These are phyloP conservation scores for Phragmites australis DNA, from an alignment of 176 grass and related monocot genomes.

Conservation along the genomic window DNA sequence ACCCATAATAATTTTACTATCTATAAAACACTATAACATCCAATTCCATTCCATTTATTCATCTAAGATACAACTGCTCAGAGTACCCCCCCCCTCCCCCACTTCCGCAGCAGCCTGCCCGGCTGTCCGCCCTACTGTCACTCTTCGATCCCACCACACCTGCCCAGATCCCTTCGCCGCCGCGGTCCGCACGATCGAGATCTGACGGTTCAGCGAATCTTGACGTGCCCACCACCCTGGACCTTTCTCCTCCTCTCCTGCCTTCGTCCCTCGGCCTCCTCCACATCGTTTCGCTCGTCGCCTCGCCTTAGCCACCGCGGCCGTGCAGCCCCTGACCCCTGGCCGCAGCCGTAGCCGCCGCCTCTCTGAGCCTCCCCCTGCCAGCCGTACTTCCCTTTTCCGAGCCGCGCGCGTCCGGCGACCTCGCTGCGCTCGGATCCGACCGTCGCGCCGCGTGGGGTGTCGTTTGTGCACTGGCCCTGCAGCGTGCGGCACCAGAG, in stretches of 20 bases:
- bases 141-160: constrained; percentile 29
- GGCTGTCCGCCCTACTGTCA: not conserved
- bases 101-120: not conserved
- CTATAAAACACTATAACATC: too few species aligned
- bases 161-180: not conserved
- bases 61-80: too few species aligned
- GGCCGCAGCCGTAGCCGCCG: not conserved
- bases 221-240: constrained; percentile 22
- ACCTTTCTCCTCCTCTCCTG: not conserved
- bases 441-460: not conserved
- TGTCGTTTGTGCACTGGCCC: not conserved
- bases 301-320: not conserved
- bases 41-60: too few species aligned
- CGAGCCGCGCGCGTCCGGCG: not conserved
- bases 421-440: constrained; percentile 6
- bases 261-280: not conserved
- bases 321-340: not conserved
- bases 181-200: constrained; percentile 14
- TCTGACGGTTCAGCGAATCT: constrained; percentile 14
- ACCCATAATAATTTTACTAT: too few species aligned
- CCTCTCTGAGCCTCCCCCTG: not conserved
- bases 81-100: too few species aligned
- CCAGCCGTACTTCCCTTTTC: not conserved
- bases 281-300: not conserved
- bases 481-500: not conserved